Percentiles rank a stretch among this genome's conserved stretches.
These are phyloP conservation scores for Aspergillus phoenicis DNA, from an alignment of 2,329 filamentous ascomycete species.

Conservation along the genomic window DNA sequence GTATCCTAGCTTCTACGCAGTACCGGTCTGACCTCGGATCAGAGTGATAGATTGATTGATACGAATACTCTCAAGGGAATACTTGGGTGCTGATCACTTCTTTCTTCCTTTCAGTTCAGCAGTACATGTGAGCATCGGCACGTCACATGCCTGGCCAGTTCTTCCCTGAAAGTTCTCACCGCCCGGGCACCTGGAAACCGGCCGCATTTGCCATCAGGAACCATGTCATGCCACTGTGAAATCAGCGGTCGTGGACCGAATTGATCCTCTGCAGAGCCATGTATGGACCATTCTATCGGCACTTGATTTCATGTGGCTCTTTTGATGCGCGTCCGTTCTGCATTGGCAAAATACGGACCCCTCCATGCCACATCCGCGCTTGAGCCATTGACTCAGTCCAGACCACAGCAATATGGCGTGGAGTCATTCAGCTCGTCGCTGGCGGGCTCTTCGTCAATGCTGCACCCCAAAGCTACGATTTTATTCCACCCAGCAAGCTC, in stretches of 20 bases:
- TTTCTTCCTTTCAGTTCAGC: too few species aligned
- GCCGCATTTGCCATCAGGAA: constrained; percentile 7
- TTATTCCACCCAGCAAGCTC: constrained; percentile 29
- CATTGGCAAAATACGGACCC: constrained; percentile 4
- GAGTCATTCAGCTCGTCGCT: constrained; percentile 38
- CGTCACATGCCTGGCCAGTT: constrained; percentile 19
- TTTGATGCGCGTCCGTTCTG: constrained; percentile 14
- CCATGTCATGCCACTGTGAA: constrained; percentile 12
- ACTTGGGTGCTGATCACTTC: too few species aligned
- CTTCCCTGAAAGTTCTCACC: constrained; percentile 18
- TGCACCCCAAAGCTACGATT: constrained; percentile 25
- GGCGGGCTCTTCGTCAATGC: constrained; percentile 30
- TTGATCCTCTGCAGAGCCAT: constrained; percentile 18
- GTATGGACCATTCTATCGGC: constrained; percentile 17
- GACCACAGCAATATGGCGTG: constrained; percentile 39
- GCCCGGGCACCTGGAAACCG: constrained; percentile 14
- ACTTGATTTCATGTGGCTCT: constrained; percentile 13
- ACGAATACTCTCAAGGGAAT: background rate
- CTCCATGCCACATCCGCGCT: constrained; percentile 21
- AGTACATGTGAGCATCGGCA: background rate
- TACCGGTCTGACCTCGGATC: too few species aligned
- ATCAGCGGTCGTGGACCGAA: background rate
- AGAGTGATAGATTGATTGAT: too few species aligned
- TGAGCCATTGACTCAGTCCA: constrained; percentile 19
- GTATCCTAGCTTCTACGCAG: too few species aligned